phyloP scores from a whole-genome alignment of 306 rosid species.

The Quercus aquifolioides region DNA sequence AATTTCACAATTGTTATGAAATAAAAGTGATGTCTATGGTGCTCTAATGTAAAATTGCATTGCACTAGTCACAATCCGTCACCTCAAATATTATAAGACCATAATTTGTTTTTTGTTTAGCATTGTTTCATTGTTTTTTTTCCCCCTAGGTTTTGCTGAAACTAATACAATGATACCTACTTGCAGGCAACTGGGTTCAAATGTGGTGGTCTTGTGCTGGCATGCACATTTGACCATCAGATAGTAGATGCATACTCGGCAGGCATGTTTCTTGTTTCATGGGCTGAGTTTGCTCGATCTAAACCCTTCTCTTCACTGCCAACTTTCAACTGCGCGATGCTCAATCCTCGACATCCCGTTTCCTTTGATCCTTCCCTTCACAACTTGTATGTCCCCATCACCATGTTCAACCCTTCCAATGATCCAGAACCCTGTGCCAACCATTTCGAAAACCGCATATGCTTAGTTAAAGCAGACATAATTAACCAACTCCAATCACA shows the following conservation, averaged over 20 bases:
- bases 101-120: no score
- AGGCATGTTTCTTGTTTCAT: constrained; percentile 63
- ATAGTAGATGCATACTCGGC: constrained; percentile 67
- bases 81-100: no score
- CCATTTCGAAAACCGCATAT: constrained; percentile 47
- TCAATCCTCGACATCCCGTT: constrained; percentile 29
- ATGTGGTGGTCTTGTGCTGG: constrained; percentile 70
- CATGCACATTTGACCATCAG: constrained; percentile 78
- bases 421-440: neutral
- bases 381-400: constrained; percentile 42
- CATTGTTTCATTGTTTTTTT: neutral
- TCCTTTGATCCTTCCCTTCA: constrained; percentile 34
- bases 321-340: constrained; percentile 31
- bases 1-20: no score
- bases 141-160: no score
- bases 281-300: constrained; percentile 23
- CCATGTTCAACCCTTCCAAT: constrained; percentile 29
- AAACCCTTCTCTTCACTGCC: constrained; percentile 33
- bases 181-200: constrained; percentile 53
- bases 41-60: no score
- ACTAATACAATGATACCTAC: neutral
- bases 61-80: no score
- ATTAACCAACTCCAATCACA: constrained; percentile 44
- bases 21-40: no score
- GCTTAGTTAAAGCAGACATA: constrained; percentile 30